Conservation (phyloP, 306 rosid species). For the Cicer bijugum region DNA sequence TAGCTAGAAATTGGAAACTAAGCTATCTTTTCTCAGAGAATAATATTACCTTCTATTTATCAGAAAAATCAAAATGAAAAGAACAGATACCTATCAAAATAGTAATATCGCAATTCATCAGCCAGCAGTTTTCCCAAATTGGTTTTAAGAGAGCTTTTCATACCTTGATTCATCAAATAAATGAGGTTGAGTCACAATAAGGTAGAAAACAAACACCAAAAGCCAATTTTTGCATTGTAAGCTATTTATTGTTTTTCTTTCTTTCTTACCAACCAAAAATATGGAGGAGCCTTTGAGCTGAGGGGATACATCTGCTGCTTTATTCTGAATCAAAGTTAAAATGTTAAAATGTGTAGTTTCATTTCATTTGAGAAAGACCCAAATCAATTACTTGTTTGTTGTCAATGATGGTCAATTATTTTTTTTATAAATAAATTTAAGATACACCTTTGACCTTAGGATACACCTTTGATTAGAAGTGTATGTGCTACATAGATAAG, state of each 20-base stretch:
- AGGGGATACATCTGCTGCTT: slow-evolving; percentile 71
- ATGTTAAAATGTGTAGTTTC: slow-evolving; percentile 62
- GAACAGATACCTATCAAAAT: slow-evolving; percentile 78
- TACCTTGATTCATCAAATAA: slow-evolving; percentile 54
- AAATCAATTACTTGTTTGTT: background rate
- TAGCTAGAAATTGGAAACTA: slow-evolving; percentile 27
- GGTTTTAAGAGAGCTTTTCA: slow-evolving; percentile 71
- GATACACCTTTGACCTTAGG: too few relatives aligned
- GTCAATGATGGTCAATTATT: background rate
- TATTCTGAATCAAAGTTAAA: slow-evolving; percentile 71
- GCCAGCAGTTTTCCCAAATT: slow-evolving; percentile 78
- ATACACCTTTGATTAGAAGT: too few relatives aligned
- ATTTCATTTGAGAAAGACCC: slow-evolving; percentile 43
- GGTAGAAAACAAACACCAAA: slow-evolving; percentile 19
- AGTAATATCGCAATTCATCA: slow-evolving; percentile 76
- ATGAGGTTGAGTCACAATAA: slow-evolving; percentile 3
- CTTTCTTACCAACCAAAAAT: slow-evolving; percentile 79
- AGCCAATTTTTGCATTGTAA: slow-evolving; percentile 3
- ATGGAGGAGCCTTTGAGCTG: slow-evolving; percentile 86
- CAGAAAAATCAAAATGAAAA: background rate
- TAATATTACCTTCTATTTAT: slow-evolving; percentile 19
- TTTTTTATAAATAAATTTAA: too few relatives aligned
- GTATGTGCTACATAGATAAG: background rate
- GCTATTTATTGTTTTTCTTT: background rate
- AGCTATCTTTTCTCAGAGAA: slow-evolving; percentile 24